Percentiles rank a stretch among this genome's conserved stretches.
Evolutionary conservation across 139 green algal species (phyloP).

Genomic region (Spirogloea muscicola): DNA sequence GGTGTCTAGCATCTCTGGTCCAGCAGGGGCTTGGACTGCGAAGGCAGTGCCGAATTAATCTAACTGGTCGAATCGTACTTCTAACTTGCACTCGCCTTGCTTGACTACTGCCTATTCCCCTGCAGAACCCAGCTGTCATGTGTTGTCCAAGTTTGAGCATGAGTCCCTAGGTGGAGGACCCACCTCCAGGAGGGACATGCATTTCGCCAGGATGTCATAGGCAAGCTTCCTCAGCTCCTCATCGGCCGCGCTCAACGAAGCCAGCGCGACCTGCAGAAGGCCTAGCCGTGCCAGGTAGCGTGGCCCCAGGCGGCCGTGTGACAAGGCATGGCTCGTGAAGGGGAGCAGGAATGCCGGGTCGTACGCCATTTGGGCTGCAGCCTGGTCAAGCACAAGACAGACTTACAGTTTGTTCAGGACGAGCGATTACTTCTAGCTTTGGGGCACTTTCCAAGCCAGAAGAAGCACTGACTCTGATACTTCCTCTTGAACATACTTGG

Average conservation of each 20-base stretch:
- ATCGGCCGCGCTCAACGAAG: neutral
- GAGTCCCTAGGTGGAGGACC: neutral
- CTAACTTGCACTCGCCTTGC: too few relatives aligned
- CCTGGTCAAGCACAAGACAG: neutral
- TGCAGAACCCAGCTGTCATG: too few relatives aligned
- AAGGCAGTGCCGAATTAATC: too few relatives aligned
- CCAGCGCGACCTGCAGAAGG: neutral
- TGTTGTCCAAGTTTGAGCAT: constrained; percentile 7
- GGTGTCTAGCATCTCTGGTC: too few relatives aligned
- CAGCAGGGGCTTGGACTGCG: too few relatives aligned
- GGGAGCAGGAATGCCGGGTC: constrained; percentile 25
- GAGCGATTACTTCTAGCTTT: neutral
- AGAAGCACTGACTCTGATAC: too few relatives aligned
- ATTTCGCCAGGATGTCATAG: constrained; percentile 12
- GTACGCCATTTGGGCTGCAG: constrained; percentile 8
- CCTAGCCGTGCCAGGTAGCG: constrained; percentile 11
- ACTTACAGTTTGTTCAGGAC: neutral
- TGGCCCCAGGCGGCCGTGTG: neutral
- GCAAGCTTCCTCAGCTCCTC: constrained; percentile 6
- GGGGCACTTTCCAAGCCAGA: neutral
- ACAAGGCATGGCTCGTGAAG: constrained; percentile 6
- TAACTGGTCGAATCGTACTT: too few relatives aligned
- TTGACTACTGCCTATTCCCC: too few relatives aligned
- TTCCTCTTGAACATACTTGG: too few relatives aligned
- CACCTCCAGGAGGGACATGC: constrained; percentile 10